Evolutionary conservation across 2,329 filamentous ascomycete species (phyloP), one percentile per base, ranked within the genome.

Genomic region (Hawksworthiomyces lignivorus): DNA sequence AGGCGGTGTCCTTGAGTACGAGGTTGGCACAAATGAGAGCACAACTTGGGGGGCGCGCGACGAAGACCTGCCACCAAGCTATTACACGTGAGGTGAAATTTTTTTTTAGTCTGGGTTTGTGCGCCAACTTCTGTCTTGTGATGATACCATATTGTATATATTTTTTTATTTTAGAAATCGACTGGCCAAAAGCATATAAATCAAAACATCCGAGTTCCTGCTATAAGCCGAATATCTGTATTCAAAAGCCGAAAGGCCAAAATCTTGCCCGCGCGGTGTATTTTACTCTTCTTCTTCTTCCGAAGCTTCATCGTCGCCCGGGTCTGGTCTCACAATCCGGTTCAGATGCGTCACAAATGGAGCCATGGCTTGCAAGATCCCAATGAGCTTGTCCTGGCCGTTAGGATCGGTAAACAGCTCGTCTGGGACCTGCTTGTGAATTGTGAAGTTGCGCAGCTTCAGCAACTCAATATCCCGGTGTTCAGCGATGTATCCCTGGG

Each of bases 391-490:
- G 22, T 80, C 73, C 61, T 87, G 73, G 14, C 76, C 78, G 54
- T 77, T 67, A 35, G 74, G 64, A 34, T 71, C 69, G 27, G 80
- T 67, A 17, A 94, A 69, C 36, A 85, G 68, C 9, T 70, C 62
- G 53, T 89, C 87, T 11, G 70, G 59, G 27, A 95, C 62, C 56
- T 78, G 77, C 45, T 70, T 79, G 28, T 77, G 73, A 18, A 94
- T 63, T 0, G 84, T 89, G 58, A 84, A 95, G 59, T 82, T 92
- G 47, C 80, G 75, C 55, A 96, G 70, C 53, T 87, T 84, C 42
- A 95, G 69, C 39, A 96, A 71, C 42, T 81, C 78, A 54, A 95
- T 88, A 52, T 95, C 84, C 31, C 75, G 68, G 57, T 95, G 85
- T 44, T 85, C 80, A 17, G 74, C 72, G 33, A 77, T 68, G 56